Evolutionary conservation across 495 filamentous ascomycete species (phyloP), one percentile per base, ranked within the genome.

Genomic region (Penicillium alfredii): DNA sequence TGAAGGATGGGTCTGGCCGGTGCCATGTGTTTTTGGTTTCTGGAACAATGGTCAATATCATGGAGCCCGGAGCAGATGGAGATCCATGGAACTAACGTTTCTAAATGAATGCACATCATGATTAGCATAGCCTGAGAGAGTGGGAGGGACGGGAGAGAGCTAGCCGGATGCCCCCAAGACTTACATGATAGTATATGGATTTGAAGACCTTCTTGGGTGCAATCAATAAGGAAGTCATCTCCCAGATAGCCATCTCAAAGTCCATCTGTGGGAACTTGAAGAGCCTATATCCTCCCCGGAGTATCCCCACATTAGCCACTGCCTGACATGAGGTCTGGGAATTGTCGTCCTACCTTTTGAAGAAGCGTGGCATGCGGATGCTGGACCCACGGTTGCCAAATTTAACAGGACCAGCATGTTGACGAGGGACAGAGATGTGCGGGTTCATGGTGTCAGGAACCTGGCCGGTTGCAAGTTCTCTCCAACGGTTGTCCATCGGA

Each of bases 11-110:
- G 49, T 86, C 82, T 32, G 82, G 76, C 33, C 80, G 77, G 51
- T 84, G 81, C 76, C 78, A 85, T 51, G 81, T 82, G 54, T 84
- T 84, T 61, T 84, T 82, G 3, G 81, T 84, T 73, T 84, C 80
- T 85, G 44, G 29, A 14, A 9, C 8, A 22, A 32, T 38, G 25
- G 40, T 50, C 40, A 43, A 37, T 50, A 46, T 13, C 28, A 31
- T 6, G 15, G 28, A 17, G 1, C 8, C 38, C 15, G 13, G 30
- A 22, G 21, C 6, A 8, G 10, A 7, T 8, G 3, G 5, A 36
- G 22, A 33, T 33, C 28, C 18, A 21, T 30, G 31, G 16, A 42
- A 53, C 62, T 42, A 68, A 81, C 77, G 79, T 79, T 82, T 81
- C 78, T 81, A 38, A 18, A 24, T 11, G 13, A 30, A 10, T 8